Evolutionary conservation across 306 rosid genomes (phyloP).

Genomic region (Sicyos edulis): DNA sequence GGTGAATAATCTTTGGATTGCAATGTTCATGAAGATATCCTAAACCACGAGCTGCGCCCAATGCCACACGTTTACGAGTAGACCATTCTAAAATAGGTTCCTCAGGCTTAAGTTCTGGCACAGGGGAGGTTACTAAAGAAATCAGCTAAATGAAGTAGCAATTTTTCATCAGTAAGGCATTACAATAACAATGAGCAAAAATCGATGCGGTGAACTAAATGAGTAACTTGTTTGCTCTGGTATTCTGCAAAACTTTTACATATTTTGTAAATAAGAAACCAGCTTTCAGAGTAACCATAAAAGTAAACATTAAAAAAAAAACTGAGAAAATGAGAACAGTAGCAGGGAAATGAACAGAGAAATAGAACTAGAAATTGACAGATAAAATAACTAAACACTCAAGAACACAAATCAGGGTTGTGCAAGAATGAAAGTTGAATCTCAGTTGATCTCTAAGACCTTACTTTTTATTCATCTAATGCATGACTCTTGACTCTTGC

Average conservation of each 20-base stretch:
- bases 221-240: not conserved
- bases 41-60: conserved; percentile 92
- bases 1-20: conserved; percentile 94
- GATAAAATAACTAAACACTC: not conserved
- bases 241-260: not conserved
- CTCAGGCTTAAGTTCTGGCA: conserved; percentile 80
- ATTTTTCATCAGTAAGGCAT: conserved; percentile 15
- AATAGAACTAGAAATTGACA: not conserved
- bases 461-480: not conserved
- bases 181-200: not conserved
- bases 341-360: not conserved
- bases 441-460: conserved; percentile 3
- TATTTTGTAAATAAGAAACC: not conserved
- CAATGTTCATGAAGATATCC: conserved; percentile 96
- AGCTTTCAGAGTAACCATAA: not conserved
- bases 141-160: not conserved
- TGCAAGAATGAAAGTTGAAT: not conserved
- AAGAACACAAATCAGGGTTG: not conserved
- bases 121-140: not conserved
- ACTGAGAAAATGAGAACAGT: not conserved
- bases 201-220: not conserved
- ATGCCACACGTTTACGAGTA: conserved; percentile 75
- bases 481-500: not conserved
- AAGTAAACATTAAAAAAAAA: not conserved
- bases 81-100: conserved; percentile 78